These are phyloP conservation scores for Saccharomycopsis microspora DNA, from an alignment of 805 yeast genomes.

Conservation along the genomic window DNA sequence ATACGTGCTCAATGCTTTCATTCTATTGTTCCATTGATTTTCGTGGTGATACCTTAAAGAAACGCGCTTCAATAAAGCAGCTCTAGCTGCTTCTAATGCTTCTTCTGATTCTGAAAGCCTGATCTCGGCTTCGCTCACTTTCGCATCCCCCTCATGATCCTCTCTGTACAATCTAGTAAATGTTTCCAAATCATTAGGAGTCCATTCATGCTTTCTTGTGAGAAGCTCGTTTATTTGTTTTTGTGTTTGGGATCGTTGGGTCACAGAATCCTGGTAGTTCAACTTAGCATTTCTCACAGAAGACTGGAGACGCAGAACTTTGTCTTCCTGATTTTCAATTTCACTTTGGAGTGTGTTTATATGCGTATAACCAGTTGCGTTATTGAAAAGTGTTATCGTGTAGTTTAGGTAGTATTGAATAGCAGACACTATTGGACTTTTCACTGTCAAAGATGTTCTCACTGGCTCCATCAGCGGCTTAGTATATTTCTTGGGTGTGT, in stretches of 20 bases:
- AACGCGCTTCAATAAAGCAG: constrained; percentile 62
- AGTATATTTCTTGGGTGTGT: too few species aligned
- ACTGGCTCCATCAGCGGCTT: too few species aligned
- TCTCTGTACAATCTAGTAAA: constrained; percentile 74
- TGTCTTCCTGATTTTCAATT: constrained; percentile 45
- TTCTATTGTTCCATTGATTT: constrained; percentile 96
- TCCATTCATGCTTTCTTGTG: constrained; percentile 80
- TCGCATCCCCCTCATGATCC: constrained; percentile 63
- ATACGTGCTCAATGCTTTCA: constrained; percentile 90
- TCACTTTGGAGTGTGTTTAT: constrained; percentile 60
- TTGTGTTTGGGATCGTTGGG: constrained; percentile 58
- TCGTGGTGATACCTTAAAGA: constrained; percentile 90
- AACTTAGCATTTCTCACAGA: constrained; percentile 38
- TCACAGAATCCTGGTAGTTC: constrained; percentile 48
- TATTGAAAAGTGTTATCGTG: constrained; percentile 32
- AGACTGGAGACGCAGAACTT: constrained; percentile 36
- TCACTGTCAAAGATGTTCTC: too few species aligned
- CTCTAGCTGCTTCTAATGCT: constrained; percentile 57
- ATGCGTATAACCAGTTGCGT: constrained; percentile 81
- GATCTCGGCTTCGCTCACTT: constrained; percentile 40
- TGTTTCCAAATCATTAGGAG: constrained; percentile 62
- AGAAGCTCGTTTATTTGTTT: constrained; percentile 77
- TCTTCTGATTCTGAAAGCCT: constrained; percentile 44
- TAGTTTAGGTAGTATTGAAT: too few species aligned
- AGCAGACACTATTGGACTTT: too few species aligned